phyloP scores from a whole-genome alignment of 1,139 yeast species.

The Magnusiomyces paraingens region DNA sequence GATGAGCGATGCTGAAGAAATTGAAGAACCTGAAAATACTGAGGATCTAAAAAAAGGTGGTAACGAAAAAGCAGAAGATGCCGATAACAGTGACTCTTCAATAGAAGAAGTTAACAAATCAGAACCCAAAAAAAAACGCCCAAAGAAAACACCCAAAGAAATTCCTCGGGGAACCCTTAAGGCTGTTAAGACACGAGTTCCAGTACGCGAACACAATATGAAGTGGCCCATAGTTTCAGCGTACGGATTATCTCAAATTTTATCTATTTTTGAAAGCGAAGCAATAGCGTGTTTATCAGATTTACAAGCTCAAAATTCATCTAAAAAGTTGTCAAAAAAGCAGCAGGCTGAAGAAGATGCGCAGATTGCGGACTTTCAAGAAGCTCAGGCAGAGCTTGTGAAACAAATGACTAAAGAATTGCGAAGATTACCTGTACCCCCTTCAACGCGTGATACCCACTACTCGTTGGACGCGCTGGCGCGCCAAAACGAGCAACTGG shows the following conservation, averaged over 20 bases:
- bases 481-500: conserved; percentile 20
- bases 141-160: too few relatives aligned
- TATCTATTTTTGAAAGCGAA: neutral
- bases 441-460: conserved; percentile 20
- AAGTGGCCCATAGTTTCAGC: neutral
- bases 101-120: too few relatives aligned
- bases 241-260: neutral
- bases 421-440: conserved; percentile 21
- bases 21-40: too few relatives aligned
- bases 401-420: conserved; percentile 6
- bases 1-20: neutral
- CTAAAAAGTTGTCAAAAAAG: conserved; percentile 7
- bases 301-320: neutral
- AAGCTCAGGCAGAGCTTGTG: neutral
- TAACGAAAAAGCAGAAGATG: neutral
- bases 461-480: conserved; percentile 19
- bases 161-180: neutral
- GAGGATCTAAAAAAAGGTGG: neutral
- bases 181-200: neutral
- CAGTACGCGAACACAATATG: neutral
- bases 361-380: neutral
- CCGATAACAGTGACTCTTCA: too few relatives aligned
- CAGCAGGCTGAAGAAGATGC: neutral
- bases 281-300: neutral
- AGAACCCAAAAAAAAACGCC: too few relatives aligned